Percentiles rank a stretch among this genome's conserved stretches.
These are phyloP conservation scores for Phallus indusiatus DNA, from an alignment of 768 basidiomycete genomes.

Conservation along the genomic window DNA sequence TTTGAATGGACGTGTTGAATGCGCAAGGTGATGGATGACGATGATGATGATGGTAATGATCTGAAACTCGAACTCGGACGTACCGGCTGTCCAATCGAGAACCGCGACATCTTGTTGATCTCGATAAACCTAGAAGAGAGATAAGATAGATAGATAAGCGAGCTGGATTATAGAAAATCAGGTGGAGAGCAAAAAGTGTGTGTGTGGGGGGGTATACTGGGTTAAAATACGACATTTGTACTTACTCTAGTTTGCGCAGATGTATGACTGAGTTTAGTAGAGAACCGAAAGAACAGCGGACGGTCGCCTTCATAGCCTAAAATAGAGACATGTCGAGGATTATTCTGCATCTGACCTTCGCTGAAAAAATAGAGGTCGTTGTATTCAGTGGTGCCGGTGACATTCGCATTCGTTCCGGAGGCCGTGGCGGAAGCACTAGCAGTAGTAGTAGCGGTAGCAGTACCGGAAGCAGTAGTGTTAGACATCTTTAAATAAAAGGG, in stretches of 20 bases:
- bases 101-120: conserved; percentile 42
- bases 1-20: too few relatives aligned
- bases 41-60: too few relatives aligned
- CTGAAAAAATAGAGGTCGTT: conserved; percentile 9
- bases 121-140: conserved; percentile 28
- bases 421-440: too few relatives aligned
- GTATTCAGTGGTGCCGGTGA: background rate
- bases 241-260: conserved; percentile 7
- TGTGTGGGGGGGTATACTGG: too few relatives aligned
- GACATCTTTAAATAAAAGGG: background rate
- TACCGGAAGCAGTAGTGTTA: background rate
- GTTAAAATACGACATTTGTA: background rate
- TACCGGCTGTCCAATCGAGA: conserved; percentile 34
- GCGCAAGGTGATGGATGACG: too few relatives aligned
- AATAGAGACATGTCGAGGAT: conserved; percentile 7
- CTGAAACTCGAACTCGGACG: too few relatives aligned
- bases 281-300: conserved; percentile 5
- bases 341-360: conserved; percentile 7
- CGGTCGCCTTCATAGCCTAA: conserved; percentile 7
- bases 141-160: background rate
- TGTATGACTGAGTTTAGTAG: conserved; percentile 2
- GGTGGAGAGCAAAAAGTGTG: background rate
- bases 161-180: background rate
- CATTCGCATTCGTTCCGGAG: too few relatives aligned
- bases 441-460: too few relatives aligned